Evolutionary conservation across 139 green algal species (phyloP).

Genomic region (Chlamydomonas asymmetrica): DNA sequence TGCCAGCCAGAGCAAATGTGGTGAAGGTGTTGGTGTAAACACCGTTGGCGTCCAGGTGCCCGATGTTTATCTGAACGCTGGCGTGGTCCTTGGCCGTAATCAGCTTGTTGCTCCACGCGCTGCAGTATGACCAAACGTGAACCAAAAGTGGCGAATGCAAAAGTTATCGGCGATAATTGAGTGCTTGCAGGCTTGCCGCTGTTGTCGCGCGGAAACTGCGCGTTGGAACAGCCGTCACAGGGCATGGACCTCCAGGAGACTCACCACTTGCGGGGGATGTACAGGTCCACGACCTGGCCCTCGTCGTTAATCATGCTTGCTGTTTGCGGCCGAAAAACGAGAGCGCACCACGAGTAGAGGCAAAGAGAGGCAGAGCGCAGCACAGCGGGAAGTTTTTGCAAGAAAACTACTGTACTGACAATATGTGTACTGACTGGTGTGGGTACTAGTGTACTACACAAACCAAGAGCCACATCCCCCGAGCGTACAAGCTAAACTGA

Average conservation of each 20-base stretch:
- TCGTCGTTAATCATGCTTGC: slow-evolving; percentile 94
- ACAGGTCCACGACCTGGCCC: slow-evolving; percentile 94
- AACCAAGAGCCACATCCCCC: too few species aligned
- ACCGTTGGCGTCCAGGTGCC: slow-evolving; percentile 94
- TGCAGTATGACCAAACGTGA: slow-evolving; percentile 65
- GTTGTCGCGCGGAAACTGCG: background rate
- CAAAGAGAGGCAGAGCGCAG: too few species aligned
- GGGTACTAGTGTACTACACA: too few species aligned
- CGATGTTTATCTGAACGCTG: slow-evolving; percentile 97
- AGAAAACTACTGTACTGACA: too few species aligned
- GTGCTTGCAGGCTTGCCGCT: background rate
- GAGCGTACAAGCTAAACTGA: too few species aligned
- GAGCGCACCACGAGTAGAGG: too few species aligned
- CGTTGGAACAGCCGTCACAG: background rate
- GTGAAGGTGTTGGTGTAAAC: slow-evolving; percentile 93
- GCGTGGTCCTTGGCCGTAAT: slow-evolving; percentile 99
- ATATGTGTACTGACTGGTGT: too few species aligned
- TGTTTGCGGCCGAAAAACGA: too few species aligned
- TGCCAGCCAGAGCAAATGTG: slow-evolving; percentile 93
- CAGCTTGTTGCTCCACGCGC: slow-evolving; percentile 98
- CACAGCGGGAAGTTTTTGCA: too few species aligned
- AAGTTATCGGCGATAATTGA: slow-evolving; percentile 5
- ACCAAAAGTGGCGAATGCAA: background rate
- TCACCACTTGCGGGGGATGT: slow-evolving; percentile 98
- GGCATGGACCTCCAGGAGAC: too few species aligned